Evolutionary conservation across 2,329 filamentous ascomycete species (phyloP), one percentile per base, ranked within the genome.

Genomic region (Hansfordia pulvinata): DNA sequence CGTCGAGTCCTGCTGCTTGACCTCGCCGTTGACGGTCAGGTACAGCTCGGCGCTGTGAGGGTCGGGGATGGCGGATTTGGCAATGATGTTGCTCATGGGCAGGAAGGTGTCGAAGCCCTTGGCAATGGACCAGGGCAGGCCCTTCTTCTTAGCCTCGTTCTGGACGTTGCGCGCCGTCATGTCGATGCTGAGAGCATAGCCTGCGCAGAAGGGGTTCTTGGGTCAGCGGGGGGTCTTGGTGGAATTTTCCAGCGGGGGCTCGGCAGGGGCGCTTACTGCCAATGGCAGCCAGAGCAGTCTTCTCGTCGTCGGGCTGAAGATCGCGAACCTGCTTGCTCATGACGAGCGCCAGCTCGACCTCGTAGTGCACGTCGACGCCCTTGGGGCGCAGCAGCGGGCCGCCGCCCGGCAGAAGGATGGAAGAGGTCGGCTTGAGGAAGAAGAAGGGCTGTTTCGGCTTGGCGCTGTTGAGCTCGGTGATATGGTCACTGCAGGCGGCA

Each of bases 81-180:
- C 62, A 43, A 98, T 92, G 29, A 82, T 63, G 36, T 77, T 62
- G 51, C 78, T 83, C 46, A 98, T 69, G 31, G 90, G 90, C 27
- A 93, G 66, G 62, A 98, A 98, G 3, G 90, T 96, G 53, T 98
- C 90, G 50, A 96, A 98, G 24, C 90, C 90, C 62, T 98, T 98
- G 40, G 83, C 79, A 39, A 94, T 94, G 44, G 76, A 75, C 90
- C 90, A 98, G 6, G 90, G 90, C 10, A 96, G 74, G 19, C 90
- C 85, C 64, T 90, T 93, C 58, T 80, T 84, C 71, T 96, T 98
- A 38, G 88, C 88, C 60, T 94, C 85, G 42, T 93, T 82, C 58
- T 98, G 90, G 6, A 83, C 72, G 54, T 96, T 96, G 38, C 90
- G 80, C 1, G 81, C 90, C 8, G 90, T 98, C 83, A 98, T 92